Conservation (phyloP, 2,329 filamentous ascomycete genomes). For the Claviceps digitariae region DNA sequence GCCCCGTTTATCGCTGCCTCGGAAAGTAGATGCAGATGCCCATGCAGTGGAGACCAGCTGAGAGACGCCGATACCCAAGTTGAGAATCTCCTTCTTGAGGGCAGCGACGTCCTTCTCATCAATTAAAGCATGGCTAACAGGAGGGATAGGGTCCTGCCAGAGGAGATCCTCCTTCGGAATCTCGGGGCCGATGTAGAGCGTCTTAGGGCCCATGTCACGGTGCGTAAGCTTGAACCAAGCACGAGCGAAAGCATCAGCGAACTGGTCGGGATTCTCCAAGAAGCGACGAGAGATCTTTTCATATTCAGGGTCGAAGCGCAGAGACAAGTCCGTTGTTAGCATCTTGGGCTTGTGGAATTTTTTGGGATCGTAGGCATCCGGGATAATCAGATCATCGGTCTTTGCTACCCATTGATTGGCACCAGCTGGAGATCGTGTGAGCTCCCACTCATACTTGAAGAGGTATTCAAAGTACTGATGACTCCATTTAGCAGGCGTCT, state of each 20-base stretch:
- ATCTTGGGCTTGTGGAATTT: slow-evolving; percentile 66
- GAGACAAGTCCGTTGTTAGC: slow-evolving; percentile 61
- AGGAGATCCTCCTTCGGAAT: slow-evolving; percentile 53
- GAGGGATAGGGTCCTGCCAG: slow-evolving; percentile 64
- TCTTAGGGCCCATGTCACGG: slow-evolving; percentile 61
- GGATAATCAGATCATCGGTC: slow-evolving; percentile 51
- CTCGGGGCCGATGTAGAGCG: slow-evolving; percentile 63
- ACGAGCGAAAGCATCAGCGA: slow-evolving; percentile 54
- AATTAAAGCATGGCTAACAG: slow-evolving; percentile 41
- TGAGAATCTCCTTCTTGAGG: slow-evolving; percentile 57
- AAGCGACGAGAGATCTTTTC: slow-evolving; percentile 64
- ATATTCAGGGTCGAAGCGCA: slow-evolving; percentile 58
- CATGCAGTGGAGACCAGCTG: slow-evolving; percentile 55
- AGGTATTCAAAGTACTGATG: slow-evolving; percentile 63
- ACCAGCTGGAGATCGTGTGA: slow-evolving; percentile 60
- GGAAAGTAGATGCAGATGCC: slow-evolving; percentile 60
- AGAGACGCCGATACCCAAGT: slow-evolving; percentile 42
- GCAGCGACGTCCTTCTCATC: slow-evolving; percentile 47
- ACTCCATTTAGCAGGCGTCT: slow-evolving; percentile 63
- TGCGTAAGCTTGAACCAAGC: slow-evolving; percentile 79
- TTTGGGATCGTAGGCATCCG: slow-evolving; percentile 53
- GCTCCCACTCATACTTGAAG: slow-evolving; percentile 67
- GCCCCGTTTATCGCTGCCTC: slow-evolving; percentile 65
- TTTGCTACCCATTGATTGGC: slow-evolving; percentile 68
- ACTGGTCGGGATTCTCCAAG: slow-evolving; percentile 53